These are phyloP conservation scores for Pholiota molesta DNA, from an alignment of 768 basidiomycete species.

Conservation along the genomic window DNA sequence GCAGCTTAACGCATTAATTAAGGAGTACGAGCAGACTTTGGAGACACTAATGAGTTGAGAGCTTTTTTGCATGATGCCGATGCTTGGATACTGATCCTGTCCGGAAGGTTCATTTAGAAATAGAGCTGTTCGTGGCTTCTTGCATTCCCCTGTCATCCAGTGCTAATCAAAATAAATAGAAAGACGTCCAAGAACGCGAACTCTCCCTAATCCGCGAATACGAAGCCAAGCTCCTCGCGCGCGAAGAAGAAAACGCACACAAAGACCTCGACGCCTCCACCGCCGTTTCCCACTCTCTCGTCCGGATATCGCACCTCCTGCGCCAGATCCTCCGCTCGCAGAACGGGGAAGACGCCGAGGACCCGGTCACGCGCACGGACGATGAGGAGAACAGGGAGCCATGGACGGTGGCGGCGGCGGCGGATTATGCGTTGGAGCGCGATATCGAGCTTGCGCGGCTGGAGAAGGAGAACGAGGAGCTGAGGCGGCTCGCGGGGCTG, in stretches of 20 bases:
- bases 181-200: slow-evolving; percentile 92
- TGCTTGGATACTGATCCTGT: slow-evolving; percentile 7
- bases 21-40: slow-evolving; percentile 96
- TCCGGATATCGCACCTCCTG: slow-evolving; percentile 68
- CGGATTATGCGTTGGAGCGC: slow-evolving; percentile 84
- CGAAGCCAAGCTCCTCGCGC: slow-evolving; percentile 78
- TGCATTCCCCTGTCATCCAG: slow-evolving; percentile 1
- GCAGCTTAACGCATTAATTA: slow-evolving; percentile 86
- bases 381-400: slow-evolving; percentile 44
- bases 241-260: slow-evolving; percentile 68
- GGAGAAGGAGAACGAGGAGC: slow-evolving; percentile 83
- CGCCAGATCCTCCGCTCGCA: slow-evolving; percentile 71
- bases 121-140: slow-evolving; percentile 71
- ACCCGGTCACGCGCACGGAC: slow-evolving; percentile 22
- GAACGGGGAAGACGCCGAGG: slow-evolving; percentile 61
- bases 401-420: slow-evolving; percentile 38
- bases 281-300: slow-evolving; percentile 66
- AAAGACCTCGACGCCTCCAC: slow-evolving; percentile 64
- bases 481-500: slow-evolving; percentile 72
- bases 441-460: slow-evolving; percentile 90
- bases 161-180: slow-evolving; percentile 45
- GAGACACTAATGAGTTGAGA: slow-evolving; percentile 85
- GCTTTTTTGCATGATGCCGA: slow-evolving; percentile 1
- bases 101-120: slow-evolving; percentile 69
- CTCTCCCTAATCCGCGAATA: slow-evolving; percentile 89